Base-by-base conservation (phyloP, 108 stramenopile species). In the Skeletonema grethae region DNA sequence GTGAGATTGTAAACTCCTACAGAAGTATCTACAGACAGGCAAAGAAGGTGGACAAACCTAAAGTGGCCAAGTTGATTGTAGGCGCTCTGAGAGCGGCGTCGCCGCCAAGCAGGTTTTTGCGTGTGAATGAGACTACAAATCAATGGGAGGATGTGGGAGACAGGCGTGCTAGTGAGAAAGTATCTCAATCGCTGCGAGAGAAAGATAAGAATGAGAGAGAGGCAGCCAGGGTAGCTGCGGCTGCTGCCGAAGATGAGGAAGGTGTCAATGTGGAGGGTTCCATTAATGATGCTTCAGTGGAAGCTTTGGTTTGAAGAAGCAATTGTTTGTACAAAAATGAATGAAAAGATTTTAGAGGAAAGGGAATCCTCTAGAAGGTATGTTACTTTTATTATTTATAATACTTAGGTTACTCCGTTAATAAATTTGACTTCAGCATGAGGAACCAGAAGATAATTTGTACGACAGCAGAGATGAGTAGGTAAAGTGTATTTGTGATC, bases 71-170 rank as follows among this genome's bases (percentile, higher is more conserved):
- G n/a, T 71, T 82, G 34, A 92, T 95, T 72, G 86, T 87, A 10
- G 57, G 43, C n/a, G 84, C 84, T 13, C 75, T 87, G 7, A 36
- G 84, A 25, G 57, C 28, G 50, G 56, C 72, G n/a, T 41, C 35
- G 25, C 79, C 70, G 24, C 84, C 80, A 2, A 75, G 86, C n/a
- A 72, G 91, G 12, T 95, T 95, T 53, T 79, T 95, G 32, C 82
- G 84, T 48, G 83, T 88, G 61, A 63, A 85, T 30, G 67, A 73
- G 9, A 67, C 69, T 12, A 86, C 87, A 30, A 72, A 69, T 16
- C 77, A 82, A 61, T 95, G 89, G 88, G 85, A 85, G 48, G 94
- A 95, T 56, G 88, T 92, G 15, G 88, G 94, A 18, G 87, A 95
- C 68, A 76, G 73, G 50, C 84, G 80, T 48, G 87, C 84, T 24